Evolutionary conservation across 352 stramenopile genomes (phyloP), one percentile per base, ranked within the genome.

Genomic region (Phytophthora sojae): DNA sequence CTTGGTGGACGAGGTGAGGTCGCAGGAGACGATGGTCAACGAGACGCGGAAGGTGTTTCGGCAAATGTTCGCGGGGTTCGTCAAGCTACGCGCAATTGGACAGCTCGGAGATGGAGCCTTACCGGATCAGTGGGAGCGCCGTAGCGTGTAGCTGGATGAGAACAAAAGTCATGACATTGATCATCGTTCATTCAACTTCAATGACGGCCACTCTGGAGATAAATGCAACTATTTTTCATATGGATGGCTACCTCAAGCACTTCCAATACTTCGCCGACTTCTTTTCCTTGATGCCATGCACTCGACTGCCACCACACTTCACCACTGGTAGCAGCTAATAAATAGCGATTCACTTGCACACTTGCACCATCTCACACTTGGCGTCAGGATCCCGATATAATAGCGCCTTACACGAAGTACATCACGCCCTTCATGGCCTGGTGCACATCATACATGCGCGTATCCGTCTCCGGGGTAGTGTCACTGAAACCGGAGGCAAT

Each of bases 31-130:
- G 62, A 60, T 82, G 45, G 83, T 92, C 23, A 86, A 90, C 45
- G 86, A 92, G 71, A 86, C 79, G 51, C 92, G 86, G 86, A 91
- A 86, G 45, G 80, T 84, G 23, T 88, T 95, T n/a, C 86, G 83
- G 0, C 86, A 92, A 61, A 76, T 93, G 44, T 71, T 94, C 50
- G 73, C 86, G 0, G 81, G 76, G 15, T 91, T 91, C 51, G 77
- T 82, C 11, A 76, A 80, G 23, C 64, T 93, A 19, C 86, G 86
- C 4, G 61, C 80, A 1, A 57, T 86, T 11, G 88, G 78, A 0
- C 63, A 62, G 1, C 76, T 94, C 5, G 86, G 86, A 6, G 52
- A 80, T 2, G 86, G 88, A 12, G 30, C 30, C 30, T 12, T 37
- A 2, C 39, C 39, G 15, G 39, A 45, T 45, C 39, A 45, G 12